Conservation (phyloP, 2,329 filamentous ascomycete species). For the Stachybotrys chlorohalonatus region DNA sequence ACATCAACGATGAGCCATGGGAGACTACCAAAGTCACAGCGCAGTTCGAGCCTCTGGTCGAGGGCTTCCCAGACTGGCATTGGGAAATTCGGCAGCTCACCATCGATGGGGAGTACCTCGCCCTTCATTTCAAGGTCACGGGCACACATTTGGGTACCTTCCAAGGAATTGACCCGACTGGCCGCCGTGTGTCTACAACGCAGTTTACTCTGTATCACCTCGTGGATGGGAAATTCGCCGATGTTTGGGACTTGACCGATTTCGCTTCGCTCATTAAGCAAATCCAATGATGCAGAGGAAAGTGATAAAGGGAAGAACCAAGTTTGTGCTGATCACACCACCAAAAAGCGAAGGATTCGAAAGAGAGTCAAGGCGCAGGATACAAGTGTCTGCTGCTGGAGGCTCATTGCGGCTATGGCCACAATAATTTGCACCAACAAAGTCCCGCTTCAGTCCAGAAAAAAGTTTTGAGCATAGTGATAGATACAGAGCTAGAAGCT, state of each 20-base stretch:
- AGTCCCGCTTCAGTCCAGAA: too few species aligned
- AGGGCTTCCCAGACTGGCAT: slow-evolving; percentile 4
- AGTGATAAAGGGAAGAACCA: too few species aligned
- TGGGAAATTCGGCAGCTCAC: slow-evolving; percentile 2
- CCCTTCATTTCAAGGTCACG: slow-evolving; percentile 1
- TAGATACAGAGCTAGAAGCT: too few species aligned
- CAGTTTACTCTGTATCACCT: slow-evolving; percentile 3
- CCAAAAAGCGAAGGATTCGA: too few species aligned
- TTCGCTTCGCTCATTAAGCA: background rate
- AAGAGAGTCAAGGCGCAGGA: too few species aligned
- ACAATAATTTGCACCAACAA: too few species aligned
- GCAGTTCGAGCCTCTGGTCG: slow-evolving; percentile 3
- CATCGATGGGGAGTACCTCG: slow-evolving; percentile 3
- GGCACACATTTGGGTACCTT: slow-evolving; percentile 3
- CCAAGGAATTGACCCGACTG: slow-evolving; percentile 2
- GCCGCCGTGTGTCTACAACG: background rate
- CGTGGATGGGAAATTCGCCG: slow-evolving; percentile 1
- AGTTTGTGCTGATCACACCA: too few species aligned
- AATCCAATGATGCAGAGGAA: background rate
- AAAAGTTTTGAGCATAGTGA: too few species aligned
- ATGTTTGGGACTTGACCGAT: slow-evolving; percentile 6
- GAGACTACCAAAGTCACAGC: slow-evolving; percentile 1
- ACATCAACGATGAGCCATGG: slow-evolving; percentile 4
- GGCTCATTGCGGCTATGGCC: too few species aligned
- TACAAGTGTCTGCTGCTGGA: too few species aligned